Conservation (phyloP, 352 stramenopile genomes). For the Phytophthora colocasiae region DNA sequence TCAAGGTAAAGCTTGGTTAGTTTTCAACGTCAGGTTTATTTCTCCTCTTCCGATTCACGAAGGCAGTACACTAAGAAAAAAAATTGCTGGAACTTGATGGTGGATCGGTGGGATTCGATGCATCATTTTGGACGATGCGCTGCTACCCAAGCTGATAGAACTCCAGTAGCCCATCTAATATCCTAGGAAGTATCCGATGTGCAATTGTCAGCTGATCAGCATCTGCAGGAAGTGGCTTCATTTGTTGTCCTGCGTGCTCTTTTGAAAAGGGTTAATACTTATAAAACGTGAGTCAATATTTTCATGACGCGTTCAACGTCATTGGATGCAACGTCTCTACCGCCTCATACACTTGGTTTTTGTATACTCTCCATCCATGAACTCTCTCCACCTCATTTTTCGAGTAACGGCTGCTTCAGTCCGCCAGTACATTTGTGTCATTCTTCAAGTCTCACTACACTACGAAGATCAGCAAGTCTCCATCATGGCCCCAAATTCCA, state of each 20-base stretch:
- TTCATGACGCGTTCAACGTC: neutral
- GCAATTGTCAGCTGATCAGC: conserved; percentile 70
- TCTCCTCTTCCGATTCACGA: too few species aligned
- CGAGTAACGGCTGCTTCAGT: conserved; percentile 15
- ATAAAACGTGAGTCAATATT: too few species aligned
- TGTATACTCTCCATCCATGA: conserved; percentile 4
- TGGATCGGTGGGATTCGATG: conserved; percentile 75
- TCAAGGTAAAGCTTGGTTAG: too few species aligned
- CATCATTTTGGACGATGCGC: conserved; percentile 65
- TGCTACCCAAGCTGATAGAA: conserved; percentile 27
- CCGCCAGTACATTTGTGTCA: conserved; percentile 10
- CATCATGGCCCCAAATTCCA: conserved; percentile 44
- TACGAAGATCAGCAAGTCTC: conserved; percentile 14
- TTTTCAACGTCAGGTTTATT: too few species aligned
- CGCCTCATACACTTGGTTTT: conserved; percentile 4
- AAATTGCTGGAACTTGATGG: conserved; percentile 72
- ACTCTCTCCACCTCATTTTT: conserved; percentile 11
- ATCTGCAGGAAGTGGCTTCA: conserved; percentile 72
- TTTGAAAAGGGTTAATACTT: too few species aligned
- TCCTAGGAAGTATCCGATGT: conserved; percentile 54
- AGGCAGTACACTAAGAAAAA: conserved; percentile 24
- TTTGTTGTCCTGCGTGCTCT: too few species aligned
- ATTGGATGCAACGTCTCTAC: conserved; percentile 14
- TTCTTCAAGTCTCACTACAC: conserved; percentile 21
- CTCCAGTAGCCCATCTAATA: conserved; percentile 53